Evolutionary conservation across 2,329 filamentous ascomycete genomes (phyloP).

Genomic region (Tolypocladium album): DNA sequence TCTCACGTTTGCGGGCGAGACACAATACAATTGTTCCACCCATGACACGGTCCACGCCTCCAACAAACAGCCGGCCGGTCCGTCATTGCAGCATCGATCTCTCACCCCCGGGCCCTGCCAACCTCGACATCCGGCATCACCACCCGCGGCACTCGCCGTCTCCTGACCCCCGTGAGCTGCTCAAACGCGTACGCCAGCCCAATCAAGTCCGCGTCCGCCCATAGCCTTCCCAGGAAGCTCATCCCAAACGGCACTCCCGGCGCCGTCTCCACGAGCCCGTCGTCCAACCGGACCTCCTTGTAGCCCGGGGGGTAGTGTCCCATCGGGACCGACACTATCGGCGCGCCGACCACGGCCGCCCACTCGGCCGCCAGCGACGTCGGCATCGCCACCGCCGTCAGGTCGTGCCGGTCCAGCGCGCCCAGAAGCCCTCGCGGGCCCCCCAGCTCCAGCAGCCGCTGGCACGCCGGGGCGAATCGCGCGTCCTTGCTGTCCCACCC

Average conservation of each 20-base stretch:
- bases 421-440: slow-evolving; percentile 51
- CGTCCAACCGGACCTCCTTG: not conserved
- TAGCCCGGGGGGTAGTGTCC: slow-evolving; percentile 3
- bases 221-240: slow-evolving; percentile 46
- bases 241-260: slow-evolving; percentile 36
- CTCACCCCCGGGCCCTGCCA: not conserved
- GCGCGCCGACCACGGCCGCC: slow-evolving; percentile 18
- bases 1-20: not conserved
- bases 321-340: slow-evolving; percentile 48
- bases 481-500: slow-evolving; percentile 47
- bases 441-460: slow-evolving; percentile 42
- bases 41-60: not conserved
- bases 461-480: slow-evolving; percentile 35
- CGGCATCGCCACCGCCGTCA: slow-evolving; percentile 51
- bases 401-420: slow-evolving; percentile 38
- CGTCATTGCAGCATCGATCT: not conserved
- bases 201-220: slow-evolving; percentile 45
- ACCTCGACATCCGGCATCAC: slow-evolving; percentile 1
- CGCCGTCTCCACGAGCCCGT: slow-evolving; percentile 3
- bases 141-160: slow-evolving; percentile 2
- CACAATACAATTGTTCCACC: not conserved
- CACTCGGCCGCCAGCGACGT: slow-evolving; percentile 21
- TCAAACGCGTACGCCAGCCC: slow-evolving; percentile 58
- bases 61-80: not conserved
- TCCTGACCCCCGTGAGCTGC: slow-evolving; percentile 30